A percentile compares a stretch with the other conserved stretches of the same genome.
Evolutionary conservation across 306 rosid genomes (phyloP).

Genomic region (Quercus berberidifolia): DNA sequence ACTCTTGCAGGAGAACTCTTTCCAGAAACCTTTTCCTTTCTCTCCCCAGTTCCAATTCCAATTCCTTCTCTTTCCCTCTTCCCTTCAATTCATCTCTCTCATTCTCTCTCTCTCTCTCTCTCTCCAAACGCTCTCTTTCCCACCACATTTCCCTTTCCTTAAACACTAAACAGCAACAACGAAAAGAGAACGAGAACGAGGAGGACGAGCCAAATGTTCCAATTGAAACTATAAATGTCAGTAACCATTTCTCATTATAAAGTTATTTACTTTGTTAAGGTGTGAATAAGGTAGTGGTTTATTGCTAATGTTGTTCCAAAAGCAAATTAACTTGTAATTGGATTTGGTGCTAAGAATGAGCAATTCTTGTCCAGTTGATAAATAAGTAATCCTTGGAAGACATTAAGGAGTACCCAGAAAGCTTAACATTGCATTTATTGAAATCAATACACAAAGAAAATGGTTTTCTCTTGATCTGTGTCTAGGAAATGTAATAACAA

Average conservation of each 20-base stretch:
- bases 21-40: conserved; percentile 28
- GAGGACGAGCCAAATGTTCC: conserved; percentile 53
- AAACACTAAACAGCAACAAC: background rate
- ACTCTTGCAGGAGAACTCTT: background rate
- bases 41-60: conserved; percentile 18
- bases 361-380: no score
- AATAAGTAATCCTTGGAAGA: no score
- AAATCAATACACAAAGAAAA: background rate
- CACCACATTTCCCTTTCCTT: conserved; percentile 22
- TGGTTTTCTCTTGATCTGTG: background rate
- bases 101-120: background rate
- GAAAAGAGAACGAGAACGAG: no score
- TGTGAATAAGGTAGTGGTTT: background rate
- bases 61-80: background rate
- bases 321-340: no score
- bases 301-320: background rate
- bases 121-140: conserved; percentile 16
- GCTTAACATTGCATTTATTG: no score
- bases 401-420: no score
- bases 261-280: no score
- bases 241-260: conserved; percentile 10
- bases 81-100: background rate
- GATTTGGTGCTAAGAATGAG: no score
- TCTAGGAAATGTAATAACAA: no score
- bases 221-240: conserved; percentile 41